Evolutionary conservation across 2,329 filamentous ascomycete species (phyloP), one percentile per base, ranked within the genome.

Genomic region (Ophiostoma ips): DNA sequence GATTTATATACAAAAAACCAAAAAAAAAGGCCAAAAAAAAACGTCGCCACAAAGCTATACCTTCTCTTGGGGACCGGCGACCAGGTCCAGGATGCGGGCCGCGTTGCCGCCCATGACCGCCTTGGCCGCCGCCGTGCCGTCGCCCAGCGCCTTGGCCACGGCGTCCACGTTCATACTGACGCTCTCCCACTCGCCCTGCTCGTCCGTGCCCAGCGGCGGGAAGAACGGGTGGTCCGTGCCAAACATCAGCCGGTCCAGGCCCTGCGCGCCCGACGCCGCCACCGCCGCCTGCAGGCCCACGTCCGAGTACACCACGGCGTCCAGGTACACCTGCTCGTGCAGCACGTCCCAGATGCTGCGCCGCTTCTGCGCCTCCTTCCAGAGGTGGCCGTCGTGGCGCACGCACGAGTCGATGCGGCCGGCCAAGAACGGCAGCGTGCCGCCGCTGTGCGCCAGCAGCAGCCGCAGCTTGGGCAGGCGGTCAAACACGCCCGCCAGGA

Each of bases 401-500:
- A 95, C 80, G 61, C 88, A 95, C 61, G 83, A 89, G 66, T 95
- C 87, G 48, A 95, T 87, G 28, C 89, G 72, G 0, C 89, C 89
- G 0, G 88, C 89, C 2, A 95, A 69, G 63, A 95, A 95, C 0
- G 89, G 89, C 45, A 95, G 68, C 1, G 88, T 90, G 2, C 89
- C 89, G 1, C 89, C 89, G 21, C 84, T 88, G 65, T 95, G 89
- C 0, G 89, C 89, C 5, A 95, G 71, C 49, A 95, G 70, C 60
- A 95, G 79, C 19, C 78, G 72, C 54, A 95, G 66, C 9, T 70
- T 68, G 0, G 75, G 76, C 41, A 87, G 83, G 10, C 76, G 72
- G 63, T 94, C 87, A 64, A 92, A 95, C 0, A 94, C 84, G 0
- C 87, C 85, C 0, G 83, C 77, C n/a, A 95, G 70, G 49, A 87